These are phyloP conservation scores for Veloboletus limbatus DNA, from an alignment of 1,284 basidiomycete species.

Conservation along the genomic window DNA sequence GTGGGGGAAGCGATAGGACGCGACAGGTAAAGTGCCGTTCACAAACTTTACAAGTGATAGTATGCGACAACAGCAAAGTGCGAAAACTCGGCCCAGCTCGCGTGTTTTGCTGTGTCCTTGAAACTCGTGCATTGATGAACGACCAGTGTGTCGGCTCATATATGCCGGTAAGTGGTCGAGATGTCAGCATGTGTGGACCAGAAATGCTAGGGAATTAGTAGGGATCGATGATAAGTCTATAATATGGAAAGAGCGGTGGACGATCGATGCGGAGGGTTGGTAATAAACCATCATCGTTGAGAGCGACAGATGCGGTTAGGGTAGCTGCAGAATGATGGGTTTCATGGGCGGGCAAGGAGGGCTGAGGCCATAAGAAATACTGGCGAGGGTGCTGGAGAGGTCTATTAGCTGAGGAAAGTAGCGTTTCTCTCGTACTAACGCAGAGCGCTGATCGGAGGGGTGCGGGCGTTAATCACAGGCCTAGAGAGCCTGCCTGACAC, in stretches of 20 bases:
- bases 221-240: background rate
- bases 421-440: slow-evolving; percentile 1
- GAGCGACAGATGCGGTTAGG: no score
- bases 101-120: background rate
- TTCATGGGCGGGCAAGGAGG: no score
- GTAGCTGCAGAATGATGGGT: no score
- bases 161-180: no score
- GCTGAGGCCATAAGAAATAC: background rate
- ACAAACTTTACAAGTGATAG: background rate
- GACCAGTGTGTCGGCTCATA: rapidly evolving
- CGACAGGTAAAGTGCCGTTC: background rate
- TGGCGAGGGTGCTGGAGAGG: background rate
- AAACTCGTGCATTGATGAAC: no score
- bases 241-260: background rate
- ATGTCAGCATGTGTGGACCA: background rate
- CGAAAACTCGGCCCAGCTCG: no score
- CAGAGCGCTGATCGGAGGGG: background rate
- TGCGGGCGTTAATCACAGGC: rapidly evolving
- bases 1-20: background rate
- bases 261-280: background rate
- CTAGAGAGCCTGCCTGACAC: background rate
- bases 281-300: no score
- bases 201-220: background rate
- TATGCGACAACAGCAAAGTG: background rate
- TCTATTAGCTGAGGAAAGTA: slow-evolving; percentile 1